These are phyloP conservation scores for Cercospora zeae-maydis DNA, from an alignment of 2,329 filamentous ascomycete genomes.

Conservation along the genomic window DNA sequence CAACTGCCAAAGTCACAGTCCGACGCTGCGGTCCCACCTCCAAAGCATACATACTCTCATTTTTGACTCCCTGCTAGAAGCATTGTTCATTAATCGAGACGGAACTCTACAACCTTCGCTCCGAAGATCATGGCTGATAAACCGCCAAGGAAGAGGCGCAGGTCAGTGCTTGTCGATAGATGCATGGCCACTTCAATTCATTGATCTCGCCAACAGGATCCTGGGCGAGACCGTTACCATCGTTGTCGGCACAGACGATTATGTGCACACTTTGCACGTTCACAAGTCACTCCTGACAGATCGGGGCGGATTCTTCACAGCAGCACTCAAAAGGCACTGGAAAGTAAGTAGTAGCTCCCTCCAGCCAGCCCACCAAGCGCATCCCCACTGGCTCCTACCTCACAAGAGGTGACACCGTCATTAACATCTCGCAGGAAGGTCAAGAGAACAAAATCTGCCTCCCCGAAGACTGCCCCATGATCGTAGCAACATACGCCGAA, in stretches of 20 bases:
- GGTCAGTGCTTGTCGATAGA: neutral
- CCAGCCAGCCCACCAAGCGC: neutral
- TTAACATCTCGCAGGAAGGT: neutral
- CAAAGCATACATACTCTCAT: neutral
- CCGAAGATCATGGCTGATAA: neutral
- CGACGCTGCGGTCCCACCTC: neutral
- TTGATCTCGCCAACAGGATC: neutral
- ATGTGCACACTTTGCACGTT: neutral
- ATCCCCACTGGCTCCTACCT: neutral
- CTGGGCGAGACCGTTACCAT: neutral
- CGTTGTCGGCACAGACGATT: neutral
- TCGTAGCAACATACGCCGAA: neutral
- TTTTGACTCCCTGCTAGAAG: neutral
- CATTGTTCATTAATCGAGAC: neutral
- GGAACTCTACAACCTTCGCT: neutral
- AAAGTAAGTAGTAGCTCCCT: neutral
- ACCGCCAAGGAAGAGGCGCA: neutral
- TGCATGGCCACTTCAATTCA: neutral
- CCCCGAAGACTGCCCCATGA: neutral
- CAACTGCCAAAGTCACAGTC: neutral
- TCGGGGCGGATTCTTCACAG: slow-evolving; percentile 2
- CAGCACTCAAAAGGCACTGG: slow-evolving; percentile 4
- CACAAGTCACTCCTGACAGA: neutral
- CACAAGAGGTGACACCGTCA: too few species aligned
- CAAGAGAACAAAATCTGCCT: neutral